These are phyloP conservation scores for Senecio squalidus DNA, from an alignment of 140 eudicot genomes.

Conservation along the genomic window DNA sequence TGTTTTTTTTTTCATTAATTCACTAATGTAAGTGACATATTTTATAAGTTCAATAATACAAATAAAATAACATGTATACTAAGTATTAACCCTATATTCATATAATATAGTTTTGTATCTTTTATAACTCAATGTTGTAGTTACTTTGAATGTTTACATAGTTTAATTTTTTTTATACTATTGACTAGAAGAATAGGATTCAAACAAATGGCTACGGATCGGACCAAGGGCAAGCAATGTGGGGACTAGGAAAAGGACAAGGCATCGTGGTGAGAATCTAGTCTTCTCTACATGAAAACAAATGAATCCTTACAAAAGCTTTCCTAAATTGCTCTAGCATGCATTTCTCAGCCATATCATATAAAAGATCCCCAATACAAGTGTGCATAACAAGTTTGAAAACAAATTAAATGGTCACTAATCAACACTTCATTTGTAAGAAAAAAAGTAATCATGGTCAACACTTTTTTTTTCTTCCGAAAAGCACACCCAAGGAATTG, in stretches of 20 bases:
- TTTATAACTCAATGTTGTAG: no score
- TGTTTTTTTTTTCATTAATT: no score
- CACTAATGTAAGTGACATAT: no score
- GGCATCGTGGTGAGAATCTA: slow-evolving; percentile 35
- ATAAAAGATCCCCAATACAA: slow-evolving; percentile 23
- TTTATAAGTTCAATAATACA: no score
- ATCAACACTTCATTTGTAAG: slow-evolving; percentile 15
- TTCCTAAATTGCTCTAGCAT: slow-evolving; percentile 32
- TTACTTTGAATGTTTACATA: no score
- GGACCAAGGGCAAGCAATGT: slow-evolving; percentile 28
- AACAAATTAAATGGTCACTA: slow-evolving; percentile 32
- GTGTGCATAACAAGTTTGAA: slow-evolving; percentile 13
- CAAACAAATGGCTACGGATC: slow-evolving; percentile 27
- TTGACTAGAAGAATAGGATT: not conserved
- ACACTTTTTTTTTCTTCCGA: no score
- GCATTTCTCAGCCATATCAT: slow-evolving; percentile 24
- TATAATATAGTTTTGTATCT: no score
- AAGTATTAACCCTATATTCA: no score
- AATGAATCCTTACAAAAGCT: slow-evolving; percentile 32
- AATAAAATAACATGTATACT: no score
- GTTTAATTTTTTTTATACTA: no score
- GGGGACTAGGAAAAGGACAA: slow-evolving; percentile 41
- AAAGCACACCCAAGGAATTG: no score
- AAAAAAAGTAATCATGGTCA: no score
- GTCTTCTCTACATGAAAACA: slow-evolving; percentile 27